Evolutionary conservation across 1,284 basidiomycete species (phyloP), one percentile per base, ranked within the genome.

Genomic region (Trichosporon asahii): DNA sequence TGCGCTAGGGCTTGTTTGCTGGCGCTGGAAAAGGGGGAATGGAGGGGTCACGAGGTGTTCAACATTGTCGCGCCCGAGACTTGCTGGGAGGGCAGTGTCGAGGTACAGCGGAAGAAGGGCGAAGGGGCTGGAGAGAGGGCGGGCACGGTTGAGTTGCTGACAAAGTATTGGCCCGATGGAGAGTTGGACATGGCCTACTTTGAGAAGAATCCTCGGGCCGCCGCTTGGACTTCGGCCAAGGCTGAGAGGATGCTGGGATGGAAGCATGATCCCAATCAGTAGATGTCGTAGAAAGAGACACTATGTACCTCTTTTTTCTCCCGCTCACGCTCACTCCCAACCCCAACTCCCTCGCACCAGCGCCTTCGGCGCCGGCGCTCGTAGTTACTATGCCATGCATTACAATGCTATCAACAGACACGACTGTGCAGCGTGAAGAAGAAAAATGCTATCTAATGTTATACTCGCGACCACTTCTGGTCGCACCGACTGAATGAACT

Each of bases 201-300:
- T 18, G 60, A 53, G 9, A 57, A 57, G n/a, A 74, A 73, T 6
- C 72, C 72, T 3, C 66, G 78, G 60, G 70, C 75, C 49, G 74
- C 74, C 6, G 76, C 81, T n/a, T 84, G 78, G 73, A 78, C 78
- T 67, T 76, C 69, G 23, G 72, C 70, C 1, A 84, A 83, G 70
- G 83, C 83, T 1, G 77, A 82, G 71, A 74, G 70, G 67, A 18
- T 84, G 72, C 69, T 85, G 63, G 83, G 82, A 0, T 85, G 83
- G 83, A 76, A 75, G 57, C 82, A 85, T 70, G 73, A 74, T 23
- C 40, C 40, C 31, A n/a, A n/a, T n/a, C n/a, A n/a, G n/a, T n/a
- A n/a, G n/a, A n/a, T n/a, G n/a, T n/a, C n/a, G n/a, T n/a, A n/a
- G n/a, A n/a, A n/a, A n/a, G n/a, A n/a, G n/a, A n/a, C n/a, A n/a